Percentiles rank a stretch among this genome's conserved stretches.
Conservation (phyloP, 2,329 filamentous ascomycete genomes). For the Xylaria sp. region DNA sequence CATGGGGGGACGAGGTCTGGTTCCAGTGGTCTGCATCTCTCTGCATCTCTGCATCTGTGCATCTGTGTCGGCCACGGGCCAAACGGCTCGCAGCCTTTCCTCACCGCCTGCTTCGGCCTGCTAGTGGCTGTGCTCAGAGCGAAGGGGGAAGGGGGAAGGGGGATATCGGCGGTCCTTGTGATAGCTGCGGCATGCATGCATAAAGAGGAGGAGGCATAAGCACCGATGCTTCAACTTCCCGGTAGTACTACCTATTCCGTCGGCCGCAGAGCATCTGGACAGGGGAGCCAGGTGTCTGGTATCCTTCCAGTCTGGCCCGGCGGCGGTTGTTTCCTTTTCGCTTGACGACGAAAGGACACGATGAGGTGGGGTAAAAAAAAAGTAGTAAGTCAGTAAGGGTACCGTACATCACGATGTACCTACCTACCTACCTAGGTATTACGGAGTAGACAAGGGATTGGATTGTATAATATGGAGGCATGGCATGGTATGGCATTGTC, state of each 20-base stretch:
- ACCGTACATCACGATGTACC: slow-evolving; percentile 10
- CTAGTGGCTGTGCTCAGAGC: slow-evolving; percentile 37
- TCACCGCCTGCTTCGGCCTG: slow-evolving; percentile 51
- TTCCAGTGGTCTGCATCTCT: slow-evolving; percentile 44
- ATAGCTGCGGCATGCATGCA: slow-evolving; percentile 49
- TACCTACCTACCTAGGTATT: not conserved
- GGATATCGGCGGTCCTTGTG: slow-evolving; percentile 40
- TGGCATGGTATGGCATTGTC: too few species aligned
- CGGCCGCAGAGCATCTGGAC: slow-evolving; percentile 13
- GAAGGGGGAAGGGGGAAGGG: slow-evolving; percentile 13
- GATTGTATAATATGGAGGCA: not conserved
- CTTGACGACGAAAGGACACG: slow-evolving; percentile 14
- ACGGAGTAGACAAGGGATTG: too few species aligned
- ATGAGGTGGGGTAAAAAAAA: slow-evolving; percentile 31
- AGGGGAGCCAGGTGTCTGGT: slow-evolving; percentile 29
- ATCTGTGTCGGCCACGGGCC: slow-evolving; percentile 43
- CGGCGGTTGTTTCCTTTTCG: slow-evolving; percentile 20
- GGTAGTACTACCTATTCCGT: slow-evolving; percentile 36
- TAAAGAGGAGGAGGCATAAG: slow-evolving; percentile 37
- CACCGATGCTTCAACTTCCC: slow-evolving; percentile 35
- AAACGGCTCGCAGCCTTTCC: slow-evolving; percentile 52
- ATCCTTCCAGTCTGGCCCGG: slow-evolving; percentile 21
- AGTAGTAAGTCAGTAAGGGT: slow-evolving; percentile 14
- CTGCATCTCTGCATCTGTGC: slow-evolving; percentile 25
- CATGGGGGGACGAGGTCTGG: slow-evolving; percentile 40